Conservation (phyloP, 768 basidiomycete genomes). For the Psilocybe cyanescens region DNA sequence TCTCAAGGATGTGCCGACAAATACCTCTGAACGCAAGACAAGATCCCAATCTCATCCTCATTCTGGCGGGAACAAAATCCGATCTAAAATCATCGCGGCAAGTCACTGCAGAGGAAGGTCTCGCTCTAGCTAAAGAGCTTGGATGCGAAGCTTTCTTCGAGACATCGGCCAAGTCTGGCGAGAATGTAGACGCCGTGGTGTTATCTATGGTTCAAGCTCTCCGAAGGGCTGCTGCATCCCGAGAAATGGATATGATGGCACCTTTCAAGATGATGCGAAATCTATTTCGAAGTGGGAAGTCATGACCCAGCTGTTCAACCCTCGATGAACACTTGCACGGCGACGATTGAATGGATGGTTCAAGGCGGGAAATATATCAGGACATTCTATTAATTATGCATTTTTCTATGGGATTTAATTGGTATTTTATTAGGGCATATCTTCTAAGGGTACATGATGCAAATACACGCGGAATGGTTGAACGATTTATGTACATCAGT, state of each 20-base stretch:
- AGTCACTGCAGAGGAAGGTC: conserved; percentile 27
- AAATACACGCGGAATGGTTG: not conserved
- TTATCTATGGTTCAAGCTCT: conserved; percentile 19
- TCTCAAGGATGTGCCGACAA: conserved; percentile 26
- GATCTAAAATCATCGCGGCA: conserved; percentile 25
- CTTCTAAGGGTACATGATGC: not conserved
- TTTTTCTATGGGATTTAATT: not conserved
- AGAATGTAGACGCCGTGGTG: conserved; percentile 28
- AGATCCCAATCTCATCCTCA: conserved; percentile 20
- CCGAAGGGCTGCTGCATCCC: conserved; percentile 8
- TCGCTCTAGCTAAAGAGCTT: conserved; percentile 26
- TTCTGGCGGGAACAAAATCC: conserved; percentile 32
- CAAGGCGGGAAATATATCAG: not conserved
- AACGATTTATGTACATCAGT: not conserved
- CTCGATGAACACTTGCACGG: not conserved
- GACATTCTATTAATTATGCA: not conserved
- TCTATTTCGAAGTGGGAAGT: not conserved
- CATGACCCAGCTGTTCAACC: not conserved
- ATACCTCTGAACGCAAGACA: conserved; percentile 23
- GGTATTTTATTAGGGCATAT: not conserved
- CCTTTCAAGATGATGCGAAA: conserved; percentile 1
- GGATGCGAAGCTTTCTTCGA: conserved; percentile 31
- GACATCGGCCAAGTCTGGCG: conserved; percentile 31
- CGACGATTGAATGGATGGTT: not conserved
- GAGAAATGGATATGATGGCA: conserved; percentile 2